Conservation (phyloP, 1,284 basidiomycete genomes). For the Austroboletus novae-zelandiae region DNA sequence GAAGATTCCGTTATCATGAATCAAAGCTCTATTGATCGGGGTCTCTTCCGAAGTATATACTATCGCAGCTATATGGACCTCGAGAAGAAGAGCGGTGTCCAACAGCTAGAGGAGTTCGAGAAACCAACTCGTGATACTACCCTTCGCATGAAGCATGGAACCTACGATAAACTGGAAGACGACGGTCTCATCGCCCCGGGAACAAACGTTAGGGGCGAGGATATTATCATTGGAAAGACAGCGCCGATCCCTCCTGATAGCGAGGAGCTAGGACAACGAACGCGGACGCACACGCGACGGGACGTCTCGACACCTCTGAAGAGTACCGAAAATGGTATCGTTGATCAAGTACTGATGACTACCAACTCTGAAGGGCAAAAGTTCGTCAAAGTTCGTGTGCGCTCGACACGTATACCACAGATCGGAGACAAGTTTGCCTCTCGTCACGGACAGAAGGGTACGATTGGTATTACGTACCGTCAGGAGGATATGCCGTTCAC, state of each 20-base stretch:
- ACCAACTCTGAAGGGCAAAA: constrained; percentile 96
- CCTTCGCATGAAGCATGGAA: constrained; percentile 95
- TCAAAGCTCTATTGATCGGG: constrained; percentile 96
- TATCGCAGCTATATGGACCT: constrained; percentile 98
- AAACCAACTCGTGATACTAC: constrained; percentile 94
- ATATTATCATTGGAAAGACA: constrained; percentile 99
- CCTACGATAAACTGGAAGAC: constrained; percentile 97
- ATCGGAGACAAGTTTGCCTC: constrained; percentile 99
- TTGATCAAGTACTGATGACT: constrained; percentile 96
- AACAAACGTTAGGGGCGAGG: constrained; percentile 93
- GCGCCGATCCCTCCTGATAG: constrained; percentile 96
- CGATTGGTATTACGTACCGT: constrained; percentile 97
- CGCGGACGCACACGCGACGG: constrained; percentile 84
- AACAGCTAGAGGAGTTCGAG: constrained; percentile 94
- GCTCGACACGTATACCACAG: constrained; percentile 94
- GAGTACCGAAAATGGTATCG: constrained; percentile 95
- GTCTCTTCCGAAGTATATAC: constrained; percentile 98
- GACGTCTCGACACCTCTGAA: constrained; percentile 98
- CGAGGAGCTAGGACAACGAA: constrained; percentile 95
- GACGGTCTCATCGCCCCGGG: constrained; percentile 96
- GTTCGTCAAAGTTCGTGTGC: constrained; percentile 97
- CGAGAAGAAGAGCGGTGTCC: constrained; percentile 95
- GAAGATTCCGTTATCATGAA: constrained; percentile 99
- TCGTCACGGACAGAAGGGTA: constrained; percentile 99
- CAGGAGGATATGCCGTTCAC: constrained; percentile 99